Conservation (phyloP, 306 rosid species). For the Vigna angularis region DNA sequence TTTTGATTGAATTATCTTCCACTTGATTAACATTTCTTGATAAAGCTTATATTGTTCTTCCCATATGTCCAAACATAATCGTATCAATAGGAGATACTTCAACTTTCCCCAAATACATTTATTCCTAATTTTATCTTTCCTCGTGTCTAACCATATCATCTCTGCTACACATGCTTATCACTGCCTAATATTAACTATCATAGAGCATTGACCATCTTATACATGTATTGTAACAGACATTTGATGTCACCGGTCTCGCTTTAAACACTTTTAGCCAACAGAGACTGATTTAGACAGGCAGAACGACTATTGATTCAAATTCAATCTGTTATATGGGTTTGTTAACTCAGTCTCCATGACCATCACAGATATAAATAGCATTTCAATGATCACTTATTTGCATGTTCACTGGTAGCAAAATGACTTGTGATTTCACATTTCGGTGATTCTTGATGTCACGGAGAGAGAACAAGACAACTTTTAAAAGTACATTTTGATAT, state of each 20-base stretch:
- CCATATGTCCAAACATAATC: conserved; percentile 30
- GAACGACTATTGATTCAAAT: not conserved
- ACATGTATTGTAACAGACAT: not conserved
- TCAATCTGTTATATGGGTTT: not conserved
- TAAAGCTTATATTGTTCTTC: conserved; percentile 4
- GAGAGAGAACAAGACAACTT: not conserved
- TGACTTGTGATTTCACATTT: conserved; percentile 30
- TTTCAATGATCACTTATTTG: conserved; percentile 3
- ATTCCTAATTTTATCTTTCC: conserved; percentile 6
- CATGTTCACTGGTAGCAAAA: conserved; percentile 3
- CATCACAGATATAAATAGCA: not conserved
- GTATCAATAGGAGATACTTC: not conserved
- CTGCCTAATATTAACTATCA: not conserved
- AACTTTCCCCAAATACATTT: not conserved
- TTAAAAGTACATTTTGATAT: not conserved
- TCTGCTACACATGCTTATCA: not conserved
- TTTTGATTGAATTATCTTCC: conserved; percentile 7
- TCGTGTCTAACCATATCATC: conserved; percentile 14
- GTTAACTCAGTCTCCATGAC: conserved; percentile 11
- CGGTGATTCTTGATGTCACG: conserved; percentile 1
- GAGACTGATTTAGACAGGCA: conserved; percentile 21
- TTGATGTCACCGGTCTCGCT: not conserved
- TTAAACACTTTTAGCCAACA: not conserved
- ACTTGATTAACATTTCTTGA: conserved; percentile 22
- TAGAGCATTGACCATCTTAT: not conserved